Conservation (phyloP, 768 basidiomycete genomes). For the Boletus bicolor region DNA sequence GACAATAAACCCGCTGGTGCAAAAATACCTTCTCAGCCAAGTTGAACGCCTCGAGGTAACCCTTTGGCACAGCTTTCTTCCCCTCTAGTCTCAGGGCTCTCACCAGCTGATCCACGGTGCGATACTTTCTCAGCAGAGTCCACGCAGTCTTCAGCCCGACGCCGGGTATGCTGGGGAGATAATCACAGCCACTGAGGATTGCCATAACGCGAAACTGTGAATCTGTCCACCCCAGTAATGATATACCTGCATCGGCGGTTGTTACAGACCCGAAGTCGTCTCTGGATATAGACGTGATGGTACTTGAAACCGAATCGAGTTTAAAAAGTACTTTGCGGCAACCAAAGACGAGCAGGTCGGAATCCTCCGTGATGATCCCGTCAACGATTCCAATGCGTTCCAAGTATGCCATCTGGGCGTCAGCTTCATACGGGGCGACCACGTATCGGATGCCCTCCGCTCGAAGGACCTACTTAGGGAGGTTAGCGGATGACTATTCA, state of each 20-base stretch:
- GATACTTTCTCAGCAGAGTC: slow-evolving; percentile 75
- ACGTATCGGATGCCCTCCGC: slow-evolving; percentile 81
- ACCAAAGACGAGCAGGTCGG: slow-evolving; percentile 97
- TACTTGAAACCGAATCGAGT: slow-evolving; percentile 65
- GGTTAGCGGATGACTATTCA: slow-evolving; percentile 4
- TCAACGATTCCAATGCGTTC: slow-evolving; percentile 80
- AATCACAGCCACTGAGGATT: slow-evolving; percentile 90
- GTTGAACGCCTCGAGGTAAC: slow-evolving; percentile 71
- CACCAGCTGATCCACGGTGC: slow-evolving; percentile 81
- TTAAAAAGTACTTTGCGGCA: slow-evolving; percentile 92
- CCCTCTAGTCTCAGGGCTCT: slow-evolving; percentile 76
- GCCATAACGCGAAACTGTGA: slow-evolving; percentile 90
- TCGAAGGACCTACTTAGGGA: slow-evolving; percentile 62
- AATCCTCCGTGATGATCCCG: slow-evolving; percentile 96
- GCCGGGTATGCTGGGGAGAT: slow-evolving; percentile 85
- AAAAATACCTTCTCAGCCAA: slow-evolving; percentile 90
- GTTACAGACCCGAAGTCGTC: slow-evolving; percentile 63
- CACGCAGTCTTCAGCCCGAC: slow-evolving; percentile 94
- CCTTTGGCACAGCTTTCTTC: slow-evolving; percentile 73
- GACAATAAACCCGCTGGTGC: slow-evolving; percentile 91
- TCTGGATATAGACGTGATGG: slow-evolving; percentile 65
- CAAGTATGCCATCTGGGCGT: slow-evolving; percentile 92
- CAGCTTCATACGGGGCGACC: slow-evolving; percentile 98
- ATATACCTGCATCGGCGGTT: slow-evolving; percentile 53
- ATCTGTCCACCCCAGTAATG: slow-evolving; percentile 87